Conservation (phyloP, 129 eudicot genomes). For the Ambrosia artemisiifolia region DNA sequence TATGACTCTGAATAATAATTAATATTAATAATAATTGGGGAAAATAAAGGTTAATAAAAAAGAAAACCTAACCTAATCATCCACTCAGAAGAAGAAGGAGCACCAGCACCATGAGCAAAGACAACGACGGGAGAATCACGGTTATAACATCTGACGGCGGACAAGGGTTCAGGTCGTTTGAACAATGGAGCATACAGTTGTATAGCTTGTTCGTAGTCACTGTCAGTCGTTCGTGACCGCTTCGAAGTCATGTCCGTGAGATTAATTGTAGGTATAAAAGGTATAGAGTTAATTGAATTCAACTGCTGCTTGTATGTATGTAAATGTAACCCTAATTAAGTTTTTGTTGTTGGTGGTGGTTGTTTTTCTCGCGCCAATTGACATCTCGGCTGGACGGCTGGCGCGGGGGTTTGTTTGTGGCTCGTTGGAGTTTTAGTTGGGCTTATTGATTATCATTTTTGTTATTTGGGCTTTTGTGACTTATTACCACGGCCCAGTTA, state of each 20-base stretch:
- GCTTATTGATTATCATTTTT: neutral
- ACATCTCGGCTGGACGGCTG: conserved; percentile 3
- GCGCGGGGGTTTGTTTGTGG: neutral
- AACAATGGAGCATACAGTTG: conserved; percentile 3
- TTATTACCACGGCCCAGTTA: neutral
- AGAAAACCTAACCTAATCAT: conserved; percentile 65
- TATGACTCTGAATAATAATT: neutral
- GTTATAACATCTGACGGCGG: neutral
- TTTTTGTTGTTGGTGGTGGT: neutral
- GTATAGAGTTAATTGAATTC: too few species aligned
- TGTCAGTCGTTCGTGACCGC: conserved; percentile 39
- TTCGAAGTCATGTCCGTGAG: conserved; percentile 40
- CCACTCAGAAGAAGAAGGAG: conserved; percentile 87
- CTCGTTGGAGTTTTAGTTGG: neutral
- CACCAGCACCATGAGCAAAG: conserved; percentile 89
- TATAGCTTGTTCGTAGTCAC: conserved; percentile 23
- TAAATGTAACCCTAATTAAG: conserved; percentile 20
- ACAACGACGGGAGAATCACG: conserved; percentile 59
- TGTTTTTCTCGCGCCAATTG: conserved; percentile 47
- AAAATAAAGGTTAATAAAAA: neutral
- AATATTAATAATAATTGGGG: neutral
- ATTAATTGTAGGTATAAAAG: too few species aligned
- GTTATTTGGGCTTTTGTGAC: neutral
- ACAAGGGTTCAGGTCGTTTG: conserved; percentile 9
- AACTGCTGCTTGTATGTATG: neutral